A percentile compares a stretch with the other conserved stretches of the same genome.
These are phyloP conservation scores for Biancaea sappan DNA, from an alignment of 306 rosid genomes.

Conservation along the genomic window DNA sequence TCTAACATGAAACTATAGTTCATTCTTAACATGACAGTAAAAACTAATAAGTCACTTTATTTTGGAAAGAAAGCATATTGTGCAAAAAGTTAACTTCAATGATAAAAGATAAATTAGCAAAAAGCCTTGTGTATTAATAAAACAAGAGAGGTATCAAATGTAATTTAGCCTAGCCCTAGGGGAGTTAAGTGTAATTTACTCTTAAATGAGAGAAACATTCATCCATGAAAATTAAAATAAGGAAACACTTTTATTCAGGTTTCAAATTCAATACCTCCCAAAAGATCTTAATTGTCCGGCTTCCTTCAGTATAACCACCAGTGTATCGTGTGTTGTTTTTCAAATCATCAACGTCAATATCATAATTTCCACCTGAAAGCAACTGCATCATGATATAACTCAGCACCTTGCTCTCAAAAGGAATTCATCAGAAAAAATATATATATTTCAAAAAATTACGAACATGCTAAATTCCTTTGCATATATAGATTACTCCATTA, in stretches of 20 bases:
- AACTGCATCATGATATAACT: conserved; percentile 55
- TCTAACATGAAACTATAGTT: too few species aligned
- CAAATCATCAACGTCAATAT: conserved; percentile 87
- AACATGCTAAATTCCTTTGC: conserved; percentile 14
- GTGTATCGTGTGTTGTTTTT: conserved; percentile 84
- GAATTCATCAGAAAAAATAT: conserved; percentile 18
- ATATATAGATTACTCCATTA: conserved; percentile 20
- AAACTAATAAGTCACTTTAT: too few species aligned
- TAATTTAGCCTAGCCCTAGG: too few species aligned
- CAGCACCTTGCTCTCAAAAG: conserved; percentile 40
- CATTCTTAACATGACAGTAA: too few species aligned
- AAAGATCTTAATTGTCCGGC: conserved; percentile 78
- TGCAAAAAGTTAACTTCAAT: too few species aligned
- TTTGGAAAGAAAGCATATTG: too few species aligned
- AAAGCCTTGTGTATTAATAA: too few species aligned
- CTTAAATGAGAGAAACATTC: conserved; percentile 1
- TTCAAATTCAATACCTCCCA: conserved; percentile 80
- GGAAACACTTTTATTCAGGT: neutral
- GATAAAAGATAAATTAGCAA: too few species aligned
- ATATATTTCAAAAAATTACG: conserved; percentile 11
- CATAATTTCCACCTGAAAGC: conserved; percentile 97
- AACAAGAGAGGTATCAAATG: too few species aligned
- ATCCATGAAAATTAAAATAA: neutral
- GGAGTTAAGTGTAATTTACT: too few species aligned
- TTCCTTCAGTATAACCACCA: conserved; percentile 89